Conservation (phyloP, 768 basidiomycete genomes). For the Kwoniella sp. region DNA sequence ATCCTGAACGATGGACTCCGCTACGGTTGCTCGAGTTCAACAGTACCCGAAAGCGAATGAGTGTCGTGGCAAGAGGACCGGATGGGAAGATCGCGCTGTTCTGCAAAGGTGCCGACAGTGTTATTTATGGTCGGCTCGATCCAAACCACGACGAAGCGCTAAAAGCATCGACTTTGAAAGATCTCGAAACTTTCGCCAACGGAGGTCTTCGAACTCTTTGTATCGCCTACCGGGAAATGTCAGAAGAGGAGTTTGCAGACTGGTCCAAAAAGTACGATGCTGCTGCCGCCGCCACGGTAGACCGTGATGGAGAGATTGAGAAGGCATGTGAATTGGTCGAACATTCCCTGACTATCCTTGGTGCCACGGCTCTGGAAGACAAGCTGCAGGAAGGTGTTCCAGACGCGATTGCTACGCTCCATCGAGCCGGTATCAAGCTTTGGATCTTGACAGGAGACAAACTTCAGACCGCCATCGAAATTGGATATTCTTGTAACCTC, state of each 20-base stretch:
- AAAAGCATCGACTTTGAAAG: conserved; percentile 75
- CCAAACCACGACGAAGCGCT: conserved; percentile 70
- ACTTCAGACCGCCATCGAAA: conserved; percentile 96
- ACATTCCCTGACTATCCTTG: conserved; percentile 77
- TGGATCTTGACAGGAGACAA: conserved; percentile 99
- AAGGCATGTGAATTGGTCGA: conserved; percentile 82
- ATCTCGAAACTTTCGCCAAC: conserved; percentile 94
- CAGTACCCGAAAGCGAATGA: conserved; percentile 93
- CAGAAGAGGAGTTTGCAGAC: conserved; percentile 77
- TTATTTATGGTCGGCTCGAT: conserved; percentile 85
- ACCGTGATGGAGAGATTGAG: conserved; percentile 89
- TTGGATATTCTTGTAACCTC: conserved; percentile 93
- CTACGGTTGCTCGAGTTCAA: conserved; percentile 90
- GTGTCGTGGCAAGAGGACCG: conserved; percentile 80
- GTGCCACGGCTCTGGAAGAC: conserved; percentile 95
- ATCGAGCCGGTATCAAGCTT: conserved; percentile 91
- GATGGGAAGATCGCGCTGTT: conserved; percentile 81
- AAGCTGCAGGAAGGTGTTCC: conserved; percentile 97
- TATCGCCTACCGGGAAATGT: conserved; percentile 75
- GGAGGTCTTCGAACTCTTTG: conserved; percentile 87
- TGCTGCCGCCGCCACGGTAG: conserved; percentile 72
- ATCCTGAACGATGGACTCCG: conserved; percentile 75
- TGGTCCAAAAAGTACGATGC: conserved; percentile 82
- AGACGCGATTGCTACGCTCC: conserved; percentile 88
- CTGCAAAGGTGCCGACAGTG: conserved; percentile 96